Base-by-base conservation (phyloP, 2,329 filamentous ascomycete genomes). In the Whalleya microplaca region DNA sequence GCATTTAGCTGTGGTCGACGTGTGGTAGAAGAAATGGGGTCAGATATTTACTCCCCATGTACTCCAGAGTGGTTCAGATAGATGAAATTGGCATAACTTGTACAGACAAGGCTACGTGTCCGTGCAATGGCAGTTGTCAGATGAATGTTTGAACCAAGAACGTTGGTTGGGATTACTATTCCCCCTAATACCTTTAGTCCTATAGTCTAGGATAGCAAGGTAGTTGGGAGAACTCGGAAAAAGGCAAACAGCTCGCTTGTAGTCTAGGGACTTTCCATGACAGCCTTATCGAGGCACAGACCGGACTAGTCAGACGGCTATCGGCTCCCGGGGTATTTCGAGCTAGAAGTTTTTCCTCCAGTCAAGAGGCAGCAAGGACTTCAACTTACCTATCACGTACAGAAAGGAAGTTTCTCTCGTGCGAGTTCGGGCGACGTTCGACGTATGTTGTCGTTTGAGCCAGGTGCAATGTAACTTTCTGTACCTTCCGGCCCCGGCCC, bases 281-380 rank as follows among this genome's bases (percentile, higher is more conserved):
- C 8, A 37, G 32, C 32, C 32, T 37, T 37, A 16, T 16, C 14
- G 32, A 16, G 32, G 32, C 32, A 16, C 14, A 37, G 43, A 18
- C 46, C 27, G 45, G 49, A 63, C 56, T 43, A 23, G 55, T 52
- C 21, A 56, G 23, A 9, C 23, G 23, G 23, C 4, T 27, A 9
- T 9, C 58, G 51, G 51, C 48, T 29, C 10, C 19, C 59, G 59
- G 61, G 62, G 57, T 45, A 62, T 56, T 21, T 52, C 37, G 50
- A 51, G 53, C 41, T 56, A 27, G 27, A 41, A 56, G 56, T 58
- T 64, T 64, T 64, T 62, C 61, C 61, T 60, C 61, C 61, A 64
- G 59, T 64, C 14, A 58, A 47, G 52, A 45, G 8, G 27, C 21
- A 48, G 53, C 2, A 58, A 21, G n/a, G 10, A 42, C 43, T 57